Conservation (phyloP, 2,329 filamentous ascomycete species). For the Fusarium praegraminearum region DNA sequence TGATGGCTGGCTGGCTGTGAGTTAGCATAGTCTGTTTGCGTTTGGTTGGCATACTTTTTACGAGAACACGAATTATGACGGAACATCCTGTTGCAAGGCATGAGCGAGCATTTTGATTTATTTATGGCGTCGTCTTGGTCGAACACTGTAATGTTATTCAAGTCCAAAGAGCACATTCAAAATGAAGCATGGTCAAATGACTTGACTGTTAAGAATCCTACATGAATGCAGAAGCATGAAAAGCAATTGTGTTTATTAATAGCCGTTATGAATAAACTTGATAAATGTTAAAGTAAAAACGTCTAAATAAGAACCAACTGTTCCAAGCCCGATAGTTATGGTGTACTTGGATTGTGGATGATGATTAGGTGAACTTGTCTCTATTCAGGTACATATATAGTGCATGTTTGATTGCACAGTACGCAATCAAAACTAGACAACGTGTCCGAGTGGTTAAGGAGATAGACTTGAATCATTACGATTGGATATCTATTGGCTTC, state of each 20-base stretch:
- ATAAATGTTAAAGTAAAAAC: background rate
- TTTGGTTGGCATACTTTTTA: background rate
- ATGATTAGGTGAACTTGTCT: no score
- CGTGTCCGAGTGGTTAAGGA: slow-evolving; percentile 33
- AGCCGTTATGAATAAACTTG: no score
- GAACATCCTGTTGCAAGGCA: background rate
- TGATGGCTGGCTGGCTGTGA: slow-evolving; percentile 17
- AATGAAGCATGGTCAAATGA: background rate
- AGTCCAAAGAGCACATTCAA: background rate
- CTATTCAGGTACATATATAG: background rate
- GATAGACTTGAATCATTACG: slow-evolving; percentile 13
- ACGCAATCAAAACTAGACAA: slow-evolving; percentile 6
- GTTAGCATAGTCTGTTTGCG: slow-evolving; percentile 5
- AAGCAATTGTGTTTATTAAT: background rate
- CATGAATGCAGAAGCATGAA: background rate
- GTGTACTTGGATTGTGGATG: no score
- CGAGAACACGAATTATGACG: slow-evolving; percentile 15
- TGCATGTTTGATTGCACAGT: accelerated
- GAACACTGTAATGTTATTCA: background rate
- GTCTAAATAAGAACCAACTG: background rate
- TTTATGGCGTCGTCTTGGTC: background rate
- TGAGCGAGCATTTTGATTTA: slow-evolving; percentile 7
- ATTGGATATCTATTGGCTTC: slow-evolving; percentile 21
- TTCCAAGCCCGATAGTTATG: background rate
- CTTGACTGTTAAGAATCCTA: background rate